Evolutionary conservation across 306 rosid species (phyloP), one percentile per base, ranked within the genome.

Genomic region (Calophaca sinica): DNA sequence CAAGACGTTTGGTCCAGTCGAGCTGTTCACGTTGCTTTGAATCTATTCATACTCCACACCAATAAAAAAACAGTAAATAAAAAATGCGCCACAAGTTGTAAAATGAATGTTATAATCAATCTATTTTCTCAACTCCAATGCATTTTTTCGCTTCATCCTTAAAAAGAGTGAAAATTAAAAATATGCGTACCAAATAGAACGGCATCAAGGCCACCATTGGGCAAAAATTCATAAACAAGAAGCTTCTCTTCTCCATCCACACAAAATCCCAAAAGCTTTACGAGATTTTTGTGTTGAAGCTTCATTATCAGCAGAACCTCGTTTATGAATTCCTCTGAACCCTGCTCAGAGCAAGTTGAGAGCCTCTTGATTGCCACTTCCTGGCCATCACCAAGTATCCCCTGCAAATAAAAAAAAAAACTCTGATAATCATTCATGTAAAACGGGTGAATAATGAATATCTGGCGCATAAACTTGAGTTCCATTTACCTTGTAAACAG

Each of bases 271-370:
- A 92, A 12, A 68, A 92, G 96, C 83, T 82, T 86, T 6, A 89
- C 91, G 31, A 92, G 90, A 78, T 87, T 92, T 63, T 88, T 87
- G 44, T 88, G 97, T 54, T 92, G 96, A 66, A 92, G 93, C 49
- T 87, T 90, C 68, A 81, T 75, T 29, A 89, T 81, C 63, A 87
- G 70, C 20, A 82, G 60, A 45, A 89, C 90, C 74, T 88, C 93
- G 36, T 89, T 89, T 44, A 62, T 88, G 58, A 89, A 88, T 76
- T 92, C 93, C 11, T 82, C 79, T 2, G 84, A 68, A 8, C 97
- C 96, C 63, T 92, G 96, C 68, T 80, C 81, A 2, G 93, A 92
- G 49, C 74, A 45, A 7, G 60, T 62, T 15, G 90, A 90, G 4
- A 92, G 86, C 78, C 96, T 92, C 80, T 92, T 92, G 52, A 89